A percentile compares a stretch with the other conserved stretches of the same genome.
These are phyloP conservation scores for Solanum peruvianum DNA, from an alignment of 257 asterid genomes.

Conservation along the genomic window DNA sequence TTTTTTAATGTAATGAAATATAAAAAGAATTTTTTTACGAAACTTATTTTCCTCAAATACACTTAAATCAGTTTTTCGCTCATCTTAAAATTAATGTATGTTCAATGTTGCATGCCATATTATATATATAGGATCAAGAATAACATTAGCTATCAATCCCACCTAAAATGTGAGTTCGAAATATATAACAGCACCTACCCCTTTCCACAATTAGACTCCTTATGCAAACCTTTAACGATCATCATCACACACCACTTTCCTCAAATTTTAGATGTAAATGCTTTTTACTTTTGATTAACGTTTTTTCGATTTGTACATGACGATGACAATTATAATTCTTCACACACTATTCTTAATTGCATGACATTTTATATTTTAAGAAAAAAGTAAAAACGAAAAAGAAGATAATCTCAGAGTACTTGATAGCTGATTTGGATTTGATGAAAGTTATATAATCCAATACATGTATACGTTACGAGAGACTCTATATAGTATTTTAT, in stretches of 20 bases:
- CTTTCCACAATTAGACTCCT: fast-evolving
- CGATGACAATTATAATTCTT: no score
- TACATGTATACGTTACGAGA: not conserved
- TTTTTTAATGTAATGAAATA: not conserved
- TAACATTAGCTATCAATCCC: not conserved
- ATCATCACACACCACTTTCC: not conserved
- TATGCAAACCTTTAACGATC: no score
- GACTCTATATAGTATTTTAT: no score
- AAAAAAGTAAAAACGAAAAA: no score
- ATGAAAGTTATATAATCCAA: no score
- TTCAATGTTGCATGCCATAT: not conserved
- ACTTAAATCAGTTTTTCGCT: not conserved
- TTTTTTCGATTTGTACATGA: no score
- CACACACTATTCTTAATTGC: not conserved
- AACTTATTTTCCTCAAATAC: not conserved
- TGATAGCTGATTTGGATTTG: not conserved
- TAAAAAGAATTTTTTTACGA: not conserved
- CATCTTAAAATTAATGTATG: not conserved
- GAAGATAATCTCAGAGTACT: no score
- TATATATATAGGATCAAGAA: not conserved
- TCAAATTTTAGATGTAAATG: no score
- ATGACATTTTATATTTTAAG: not conserved
- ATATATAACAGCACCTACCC: not conserved
- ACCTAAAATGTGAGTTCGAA: not conserved
- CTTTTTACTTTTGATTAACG: no score